phyloP scores from a whole-genome alignment of 2,329 filamentous ascomycete genomes.

The Rhynchosporium agropyri region DNA sequence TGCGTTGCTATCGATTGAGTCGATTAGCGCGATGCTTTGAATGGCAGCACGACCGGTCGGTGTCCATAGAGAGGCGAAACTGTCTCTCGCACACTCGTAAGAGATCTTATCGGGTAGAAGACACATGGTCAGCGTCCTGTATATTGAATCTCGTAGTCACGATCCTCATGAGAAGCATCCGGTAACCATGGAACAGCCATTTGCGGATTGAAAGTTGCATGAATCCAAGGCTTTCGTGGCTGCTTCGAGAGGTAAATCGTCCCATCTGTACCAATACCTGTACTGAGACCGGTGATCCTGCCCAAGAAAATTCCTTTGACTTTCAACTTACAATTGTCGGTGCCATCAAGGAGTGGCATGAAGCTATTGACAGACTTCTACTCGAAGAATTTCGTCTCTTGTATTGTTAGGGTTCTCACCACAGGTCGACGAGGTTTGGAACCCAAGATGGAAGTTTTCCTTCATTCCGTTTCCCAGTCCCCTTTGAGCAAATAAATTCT shows the following conservation, averaged over 20 bases:
- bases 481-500: slow-evolving; percentile 23
- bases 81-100: not conserved
- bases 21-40: slow-evolving; percentile 12
- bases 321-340: not conserved
- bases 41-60: slow-evolving; percentile 17
- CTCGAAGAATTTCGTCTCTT: slow-evolving; percentile 15
- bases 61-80: slow-evolving; percentile 16
- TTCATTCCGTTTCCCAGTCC: not conserved
- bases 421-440: slow-evolving; percentile 13
- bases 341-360: slow-evolving; percentile 6
- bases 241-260: not conserved
- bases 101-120: slow-evolving; percentile 4
- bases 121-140: slow-evolving; percentile 14
- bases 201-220: not conserved
- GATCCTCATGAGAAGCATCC: not conserved
- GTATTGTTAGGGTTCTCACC: slow-evolving; percentile 19
- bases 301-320: not conserved
- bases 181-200: not conserved
- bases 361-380: slow-evolving; percentile 12
- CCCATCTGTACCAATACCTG: not conserved
- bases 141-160: slow-evolving; percentile 9
- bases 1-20: slow-evolving; percentile 23
- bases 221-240: not conserved
- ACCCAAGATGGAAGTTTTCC: slow-evolving; percentile 16
- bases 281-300: slow-evolving; percentile 4